A percentile compares a stretch with the other conserved stretches of the same genome.
Conservation (phyloP, 495 filamentous ascomycete genomes). For the Talaromyces stipitatus region DNA sequence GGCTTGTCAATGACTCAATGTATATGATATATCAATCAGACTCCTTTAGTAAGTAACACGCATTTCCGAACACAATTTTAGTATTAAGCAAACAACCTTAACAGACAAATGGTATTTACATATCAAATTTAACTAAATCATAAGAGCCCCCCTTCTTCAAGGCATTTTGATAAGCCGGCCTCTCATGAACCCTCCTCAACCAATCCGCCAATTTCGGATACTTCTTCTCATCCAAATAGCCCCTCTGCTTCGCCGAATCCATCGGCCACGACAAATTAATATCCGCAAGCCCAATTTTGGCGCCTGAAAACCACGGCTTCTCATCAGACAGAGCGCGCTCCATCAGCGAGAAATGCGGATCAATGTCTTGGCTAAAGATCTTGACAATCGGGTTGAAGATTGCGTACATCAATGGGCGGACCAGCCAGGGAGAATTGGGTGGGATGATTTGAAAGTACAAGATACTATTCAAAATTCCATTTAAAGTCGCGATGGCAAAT, state of each 20-base stretch:
- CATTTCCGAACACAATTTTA: too few species aligned
- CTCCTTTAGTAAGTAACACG: too few species aligned
- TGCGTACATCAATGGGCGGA: not conserved
- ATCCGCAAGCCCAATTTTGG: conserved; percentile 5
- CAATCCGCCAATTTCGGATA: conserved; percentile 19
- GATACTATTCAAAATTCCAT: not conserved
- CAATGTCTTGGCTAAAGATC: conserved; percentile 1
- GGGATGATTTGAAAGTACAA: conserved; percentile 7
- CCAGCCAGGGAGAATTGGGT: not conserved
- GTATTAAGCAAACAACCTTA: too few species aligned
- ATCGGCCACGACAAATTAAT: conserved; percentile 7
- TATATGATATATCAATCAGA: too few species aligned
- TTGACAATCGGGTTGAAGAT: conserved; percentile 7
- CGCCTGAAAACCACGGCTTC: conserved; percentile 7
- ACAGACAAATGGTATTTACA: not conserved
- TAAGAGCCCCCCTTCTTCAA: conserved; percentile 18
- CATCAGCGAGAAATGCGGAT: conserved; percentile 6
- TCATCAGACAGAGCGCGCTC: conserved; percentile 5
- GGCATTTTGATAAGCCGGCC: conserved; percentile 21
- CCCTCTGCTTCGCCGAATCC: conserved; percentile 4
- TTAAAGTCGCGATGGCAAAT: conserved; percentile 6
- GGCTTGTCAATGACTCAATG: too few species aligned
- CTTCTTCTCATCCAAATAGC: conserved; percentile 14
- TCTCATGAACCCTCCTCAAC: conserved; percentile 17
- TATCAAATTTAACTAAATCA: conserved; percentile 7